A percentile compares a stretch with the other conserved stretches of the same genome.
Evolutionary conservation across 176 grass and related monocot genomes (phyloP).

Genomic region (Raddia distichophylla): DNA sequence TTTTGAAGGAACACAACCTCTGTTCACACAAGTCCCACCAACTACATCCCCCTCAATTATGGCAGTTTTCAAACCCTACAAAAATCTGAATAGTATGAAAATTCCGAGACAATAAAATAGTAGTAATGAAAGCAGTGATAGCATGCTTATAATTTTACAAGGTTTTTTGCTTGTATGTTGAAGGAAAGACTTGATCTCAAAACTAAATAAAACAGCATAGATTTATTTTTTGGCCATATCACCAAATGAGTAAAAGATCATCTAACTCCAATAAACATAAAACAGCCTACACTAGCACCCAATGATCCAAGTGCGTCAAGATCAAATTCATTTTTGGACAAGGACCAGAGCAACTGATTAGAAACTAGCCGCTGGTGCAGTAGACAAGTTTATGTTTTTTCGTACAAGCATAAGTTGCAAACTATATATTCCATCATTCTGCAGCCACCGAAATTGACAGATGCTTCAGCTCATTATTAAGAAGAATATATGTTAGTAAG

Average conservation of each 20-base stretch:
- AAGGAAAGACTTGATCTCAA: neutral
- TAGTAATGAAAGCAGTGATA: neutral
- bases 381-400: neutral
- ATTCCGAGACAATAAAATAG: neutral
- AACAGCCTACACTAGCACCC: neutral
- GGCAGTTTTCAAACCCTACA: conserved; percentile 89
- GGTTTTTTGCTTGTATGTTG: neutral
- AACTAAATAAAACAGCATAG: neutral
- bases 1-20: conserved; percentile 93
- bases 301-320: neutral
- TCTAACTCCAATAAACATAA: conserved; percentile 6
- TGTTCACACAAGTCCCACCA: conserved; percentile 92
- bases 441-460: neutral
- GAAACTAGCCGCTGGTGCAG: neutral
- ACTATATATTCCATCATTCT: neutral
- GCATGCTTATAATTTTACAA: neutral
- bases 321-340: neutral
- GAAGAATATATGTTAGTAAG: neutral
- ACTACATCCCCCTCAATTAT: conserved; percentile 96
- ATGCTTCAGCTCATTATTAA: neutral
- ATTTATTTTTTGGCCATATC: neutral
- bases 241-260: neutral
- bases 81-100: neutral
- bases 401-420: neutral
- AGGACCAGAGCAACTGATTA: neutral